phyloP scores from a whole-genome alignment of 371 early-diverging fungal genomes.

The Actinomortierella wolfii region DNA sequence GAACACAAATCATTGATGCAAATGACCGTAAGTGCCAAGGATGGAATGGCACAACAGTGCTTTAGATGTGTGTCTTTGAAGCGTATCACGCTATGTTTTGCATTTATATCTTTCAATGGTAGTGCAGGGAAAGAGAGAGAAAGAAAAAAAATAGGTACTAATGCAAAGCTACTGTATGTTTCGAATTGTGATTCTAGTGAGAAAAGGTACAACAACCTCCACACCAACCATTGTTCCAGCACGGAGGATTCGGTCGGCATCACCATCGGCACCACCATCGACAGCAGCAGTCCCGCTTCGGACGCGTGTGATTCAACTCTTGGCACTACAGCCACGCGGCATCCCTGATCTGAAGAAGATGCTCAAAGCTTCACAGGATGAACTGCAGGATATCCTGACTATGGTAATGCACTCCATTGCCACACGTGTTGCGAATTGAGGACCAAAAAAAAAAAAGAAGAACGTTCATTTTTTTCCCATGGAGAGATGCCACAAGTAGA shows the following conservation, averaged over 20 bases:
- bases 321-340: constrained; percentile 43
- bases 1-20: constrained; percentile 30
- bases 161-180: no score
- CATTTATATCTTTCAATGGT: no score
- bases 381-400: constrained; percentile 41
- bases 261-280: constrained; percentile 23
- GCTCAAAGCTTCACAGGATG: constrained; percentile 37
- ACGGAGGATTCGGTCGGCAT: constrained; percentile 26
- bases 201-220: constrained; percentile 10
- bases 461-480: not conserved
- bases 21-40: constrained; percentile 27
- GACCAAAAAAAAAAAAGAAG: not conserved
- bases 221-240: constrained; percentile 4
- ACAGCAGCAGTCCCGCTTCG: constrained; percentile 37
- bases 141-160: no score
- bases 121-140: no score
- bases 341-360: constrained; percentile 32
- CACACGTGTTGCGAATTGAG: no score
- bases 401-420: constrained; percentile 33
- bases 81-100: no score
- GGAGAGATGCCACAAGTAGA: no score
- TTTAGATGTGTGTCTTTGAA: no score
- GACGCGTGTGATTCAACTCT: constrained; percentile 49
- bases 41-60: no score
- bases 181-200: no score